A percentile compares a stretch with the other conserved stretches of the same genome.
Evolutionary conservation across 2,329 filamentous ascomycete species (phyloP).

Genomic region (Colletotrichum horii): DNA sequence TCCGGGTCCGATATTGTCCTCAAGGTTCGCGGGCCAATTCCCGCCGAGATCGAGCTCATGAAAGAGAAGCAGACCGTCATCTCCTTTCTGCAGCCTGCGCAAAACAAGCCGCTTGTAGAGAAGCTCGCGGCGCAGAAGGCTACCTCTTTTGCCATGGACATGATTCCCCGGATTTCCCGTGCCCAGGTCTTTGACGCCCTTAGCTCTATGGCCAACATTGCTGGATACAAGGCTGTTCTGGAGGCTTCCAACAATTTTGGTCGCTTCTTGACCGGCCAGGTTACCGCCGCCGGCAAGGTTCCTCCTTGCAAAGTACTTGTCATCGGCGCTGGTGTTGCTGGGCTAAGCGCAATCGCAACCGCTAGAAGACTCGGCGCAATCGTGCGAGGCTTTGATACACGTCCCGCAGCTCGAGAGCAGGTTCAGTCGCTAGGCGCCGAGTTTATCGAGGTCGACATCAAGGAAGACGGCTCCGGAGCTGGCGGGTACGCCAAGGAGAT

Average conservation of each 20-base stretch:
- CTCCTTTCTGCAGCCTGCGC: conserved; percentile 82
- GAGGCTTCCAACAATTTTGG: conserved; percentile 91
- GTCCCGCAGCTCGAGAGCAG: conserved; percentile 85
- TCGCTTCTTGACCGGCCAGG: conserved; percentile 86
- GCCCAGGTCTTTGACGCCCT: conserved; percentile 89
- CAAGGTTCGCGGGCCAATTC: conserved; percentile 79
- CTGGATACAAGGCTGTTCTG: conserved; percentile 89
- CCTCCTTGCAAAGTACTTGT: conserved; percentile 90
- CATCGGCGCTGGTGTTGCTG: conserved; percentile 89
- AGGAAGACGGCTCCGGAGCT: conserved; percentile 84
- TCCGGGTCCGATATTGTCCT: conserved; percentile 77
- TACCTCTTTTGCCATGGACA: conserved; percentile 89
- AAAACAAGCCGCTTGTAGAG: conserved; percentile 79
- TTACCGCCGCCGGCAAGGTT: conserved; percentile 89
- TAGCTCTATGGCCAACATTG: conserved; percentile 93
- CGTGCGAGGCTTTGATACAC: conserved; percentile 89
- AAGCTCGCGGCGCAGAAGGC: conserved; percentile 73
- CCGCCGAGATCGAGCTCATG: conserved; percentile 72
- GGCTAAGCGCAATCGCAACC: conserved; percentile 86
- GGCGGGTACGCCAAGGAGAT: conserved; percentile 93
- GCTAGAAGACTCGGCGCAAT: conserved; percentile 87
- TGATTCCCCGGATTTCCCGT: conserved; percentile 87
- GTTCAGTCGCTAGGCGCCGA: conserved; percentile 90
- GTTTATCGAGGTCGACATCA: conserved; percentile 83
- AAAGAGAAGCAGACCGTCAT: conserved; percentile 76